Base-by-base conservation (phyloP, 192 early-diverging fungal genomes). In the Coemansia sp. region DNA sequence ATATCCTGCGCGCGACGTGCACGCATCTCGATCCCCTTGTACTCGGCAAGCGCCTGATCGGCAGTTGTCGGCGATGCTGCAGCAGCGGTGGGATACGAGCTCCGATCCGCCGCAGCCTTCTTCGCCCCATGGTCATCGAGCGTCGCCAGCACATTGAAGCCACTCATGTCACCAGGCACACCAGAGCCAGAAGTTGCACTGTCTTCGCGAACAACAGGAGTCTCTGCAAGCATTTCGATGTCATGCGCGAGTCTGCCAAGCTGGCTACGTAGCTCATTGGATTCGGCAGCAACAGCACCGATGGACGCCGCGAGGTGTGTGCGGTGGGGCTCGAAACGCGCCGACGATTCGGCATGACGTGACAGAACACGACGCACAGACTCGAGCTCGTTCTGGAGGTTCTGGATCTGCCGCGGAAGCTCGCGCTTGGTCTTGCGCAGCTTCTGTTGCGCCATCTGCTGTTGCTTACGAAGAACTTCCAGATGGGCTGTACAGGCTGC, bases 301-400 rank as follows among this genome's bases (percentile, higher is more conserved):
- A 68, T 55, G 1, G 42, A 27, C 20, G 53, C 55, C 11, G 38
- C 61, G 25, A 74, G 66, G 44, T 68, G 65, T 14, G 30, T 31
- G 2, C 23, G 53, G 11, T 62, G 50, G 4, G 33, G 45, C 30
- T 41, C 29, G 13, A 57, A 55, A 25, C 66, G 56, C 10, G 50
- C 45, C 3, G 60, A 61, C 6, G 56, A 50, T 4, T 55, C 38
- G 0, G 45, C 9, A 9, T 64, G 58, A 14, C 53, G 48, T 11
- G 50, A 65, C 4, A 61, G 22, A 13, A 57, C 48, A 15, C 48
- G 38, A 6, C 42, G 30, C 42, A 74, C 50, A 8, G 65, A 13
- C 0, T 74, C 72, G n/a, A 67, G 61, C 58, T 74, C 65, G 23
- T 48, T 50, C 50, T 59, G 61, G 38, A 66, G 67, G 13, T 74